phyloP scores from a whole-genome alignment of 768 basidiomycete species.

The Multifurca ochricompacta region DNA sequence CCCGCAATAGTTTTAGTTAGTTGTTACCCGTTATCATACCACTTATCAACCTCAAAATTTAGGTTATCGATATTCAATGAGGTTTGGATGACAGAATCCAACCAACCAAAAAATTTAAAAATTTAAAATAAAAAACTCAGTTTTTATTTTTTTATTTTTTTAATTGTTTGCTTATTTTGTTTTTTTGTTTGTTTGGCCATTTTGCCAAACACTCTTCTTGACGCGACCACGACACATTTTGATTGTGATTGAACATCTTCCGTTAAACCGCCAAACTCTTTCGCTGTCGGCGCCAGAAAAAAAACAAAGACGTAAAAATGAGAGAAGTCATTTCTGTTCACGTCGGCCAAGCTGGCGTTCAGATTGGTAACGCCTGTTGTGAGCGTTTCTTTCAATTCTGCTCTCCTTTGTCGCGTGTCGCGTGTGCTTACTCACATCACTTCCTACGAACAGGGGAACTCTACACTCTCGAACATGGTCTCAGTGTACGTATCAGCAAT shows the following conservation, averaged over 20 bases:
- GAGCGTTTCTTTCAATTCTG: constrained; percentile 30
- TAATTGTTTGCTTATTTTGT: not conserved
- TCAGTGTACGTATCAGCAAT: constrained; percentile 57
- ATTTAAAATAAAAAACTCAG: not conserved
- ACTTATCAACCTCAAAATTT: constrained; percentile 1
- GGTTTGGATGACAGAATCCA: too few relatives aligned
- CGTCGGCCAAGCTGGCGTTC: constrained; percentile 95
- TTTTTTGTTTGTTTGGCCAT: not conserved
- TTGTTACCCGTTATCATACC: constrained; percentile 6
- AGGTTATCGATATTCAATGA: not conserved
- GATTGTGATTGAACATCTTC: not conserved
- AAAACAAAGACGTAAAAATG: constrained; percentile 36
- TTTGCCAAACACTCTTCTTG: not conserved
- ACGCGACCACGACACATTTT: not conserved
- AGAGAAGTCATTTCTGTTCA: constrained; percentile 95
- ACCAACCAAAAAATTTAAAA: too few relatives aligned
- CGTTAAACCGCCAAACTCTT: not conserved
- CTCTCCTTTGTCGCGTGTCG: constrained; percentile 6
- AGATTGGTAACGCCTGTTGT: constrained; percentile 96
- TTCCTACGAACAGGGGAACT: constrained; percentile 69
- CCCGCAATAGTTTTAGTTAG: constrained; percentile 2
- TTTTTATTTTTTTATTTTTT: not conserved
- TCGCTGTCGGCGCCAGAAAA: not conserved
- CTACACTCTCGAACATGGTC: constrained; percentile 95
- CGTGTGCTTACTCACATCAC: constrained; percentile 22